Percentiles rank a stretch among this genome's conserved stretches.
These are phyloP conservation scores for Diaporthe vexans DNA, from an alignment of 2,329 filamentous ascomycete species.

Conservation along the genomic window DNA sequence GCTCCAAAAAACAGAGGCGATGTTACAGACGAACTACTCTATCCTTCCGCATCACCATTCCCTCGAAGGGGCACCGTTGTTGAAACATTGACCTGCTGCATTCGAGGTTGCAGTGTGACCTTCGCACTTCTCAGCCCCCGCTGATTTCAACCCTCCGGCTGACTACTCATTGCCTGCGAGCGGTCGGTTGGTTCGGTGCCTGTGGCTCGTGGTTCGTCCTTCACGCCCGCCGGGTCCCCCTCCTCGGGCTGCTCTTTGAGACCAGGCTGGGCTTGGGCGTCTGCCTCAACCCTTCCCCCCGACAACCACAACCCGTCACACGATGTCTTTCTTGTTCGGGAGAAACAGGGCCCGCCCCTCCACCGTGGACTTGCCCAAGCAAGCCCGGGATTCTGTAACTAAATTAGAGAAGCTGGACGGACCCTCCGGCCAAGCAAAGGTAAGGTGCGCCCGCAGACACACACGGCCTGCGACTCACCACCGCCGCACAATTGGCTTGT, in stretches of 20 bases:
- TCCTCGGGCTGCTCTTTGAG: conserved; percentile 35
- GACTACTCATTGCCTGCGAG: conserved; percentile 17
- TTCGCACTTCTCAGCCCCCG: background rate
- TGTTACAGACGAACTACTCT: conserved; percentile 18
- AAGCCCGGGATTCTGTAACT: conserved; percentile 67
- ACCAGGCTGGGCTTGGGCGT: conserved; percentile 28
- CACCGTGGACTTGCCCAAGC: conserved; percentile 67
- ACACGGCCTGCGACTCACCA: background rate
- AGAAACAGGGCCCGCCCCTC: conserved; percentile 65
- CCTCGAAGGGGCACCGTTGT: background rate
- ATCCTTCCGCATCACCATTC: conserved; percentile 13
- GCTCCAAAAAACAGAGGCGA: conserved; percentile 12
- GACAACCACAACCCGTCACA: conserved; percentile 30
- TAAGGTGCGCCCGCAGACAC: conserved; percentile 27
- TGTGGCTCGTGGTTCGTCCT: conserved; percentile 12
- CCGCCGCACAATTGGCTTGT: conserved; percentile 27
- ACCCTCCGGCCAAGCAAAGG: conserved; percentile 61
- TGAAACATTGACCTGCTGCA: conserved; percentile 10
- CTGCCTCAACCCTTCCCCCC: background rate
- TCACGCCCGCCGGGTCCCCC: conserved; percentile 21
- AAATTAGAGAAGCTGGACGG: conserved; percentile 60
- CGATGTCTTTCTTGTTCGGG: conserved; percentile 69
- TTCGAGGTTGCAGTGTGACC: conserved; percentile 23
- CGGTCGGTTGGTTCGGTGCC: conserved; percentile 6
- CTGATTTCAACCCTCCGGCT: background rate